These are phyloP conservation scores for Bruguiera hainesii DNA, from an alignment of 441 rosid species.

Conservation along the genomic window DNA sequence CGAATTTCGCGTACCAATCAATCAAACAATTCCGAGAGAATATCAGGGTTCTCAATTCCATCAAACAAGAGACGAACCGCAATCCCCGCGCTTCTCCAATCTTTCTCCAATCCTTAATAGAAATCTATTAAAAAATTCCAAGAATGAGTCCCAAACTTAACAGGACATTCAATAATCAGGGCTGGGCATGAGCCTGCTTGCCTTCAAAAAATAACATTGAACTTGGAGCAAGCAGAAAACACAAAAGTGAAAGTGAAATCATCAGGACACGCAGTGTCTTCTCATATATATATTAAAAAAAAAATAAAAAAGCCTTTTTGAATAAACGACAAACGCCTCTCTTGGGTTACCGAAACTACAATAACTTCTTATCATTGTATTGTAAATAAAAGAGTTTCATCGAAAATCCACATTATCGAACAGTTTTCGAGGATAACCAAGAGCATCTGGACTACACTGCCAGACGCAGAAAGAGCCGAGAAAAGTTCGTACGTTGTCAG, in stretches of 20 bases:
- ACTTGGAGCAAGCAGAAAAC: constrained; percentile 25
- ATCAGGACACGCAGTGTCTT: constrained; percentile 7
- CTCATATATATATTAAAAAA: neutral
- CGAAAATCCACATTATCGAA: no score
- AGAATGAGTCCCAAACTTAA: constrained; percentile 20
- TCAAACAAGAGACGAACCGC: constrained; percentile 17
- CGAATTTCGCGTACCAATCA: constrained; percentile 17
- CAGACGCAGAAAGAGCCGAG: no score
- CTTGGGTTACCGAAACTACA: neutral
- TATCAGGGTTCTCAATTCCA: constrained; percentile 23
- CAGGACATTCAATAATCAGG: constrained; percentile 21
- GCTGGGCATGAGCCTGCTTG: constrained; percentile 27
- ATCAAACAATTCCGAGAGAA: constrained; percentile 30
- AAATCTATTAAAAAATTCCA: constrained; percentile 26
- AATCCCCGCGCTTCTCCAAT: constrained; percentile 17
- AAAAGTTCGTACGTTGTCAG: no score
- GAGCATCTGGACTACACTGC: no score
- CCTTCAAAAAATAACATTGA: constrained; percentile 19
- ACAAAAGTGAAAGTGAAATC: constrained; percentile 22
- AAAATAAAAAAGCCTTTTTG: neutral
- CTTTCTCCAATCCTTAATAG: constrained; percentile 19
- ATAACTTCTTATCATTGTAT: no score
- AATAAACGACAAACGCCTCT: constrained; percentile 18
- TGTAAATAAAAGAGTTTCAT: no score
- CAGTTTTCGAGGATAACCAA: no score